Conservation (phyloP, 768 basidiomycete species). For the Candolleomyces eurysporus region DNA sequence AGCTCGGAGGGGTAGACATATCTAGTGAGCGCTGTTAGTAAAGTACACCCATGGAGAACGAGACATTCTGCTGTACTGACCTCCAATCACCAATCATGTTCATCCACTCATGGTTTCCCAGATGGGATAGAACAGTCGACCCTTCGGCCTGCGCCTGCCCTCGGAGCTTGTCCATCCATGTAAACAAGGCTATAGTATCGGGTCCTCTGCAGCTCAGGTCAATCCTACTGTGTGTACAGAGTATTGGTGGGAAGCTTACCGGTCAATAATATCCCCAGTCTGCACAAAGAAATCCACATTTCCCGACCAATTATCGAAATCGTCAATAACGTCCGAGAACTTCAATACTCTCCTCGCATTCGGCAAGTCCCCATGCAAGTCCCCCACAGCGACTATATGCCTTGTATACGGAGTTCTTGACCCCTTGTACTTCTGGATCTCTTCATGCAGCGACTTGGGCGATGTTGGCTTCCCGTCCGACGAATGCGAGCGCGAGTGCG, state of each 20-base stretch:
- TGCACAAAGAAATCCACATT: slow-evolving; percentile 86
- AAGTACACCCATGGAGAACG: neutral
- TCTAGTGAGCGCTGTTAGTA: slow-evolving; percentile 37
- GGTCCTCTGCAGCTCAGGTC: slow-evolving; percentile 56
- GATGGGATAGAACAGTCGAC: slow-evolving; percentile 69
- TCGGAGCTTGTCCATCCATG: slow-evolving; percentile 81
- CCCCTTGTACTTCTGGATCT: slow-evolving; percentile 2
- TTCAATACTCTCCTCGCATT: slow-evolving; percentile 80
- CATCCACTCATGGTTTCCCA: slow-evolving; percentile 99
- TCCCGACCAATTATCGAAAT: slow-evolving; percentile 76
- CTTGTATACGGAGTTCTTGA: slow-evolving; percentile 35
- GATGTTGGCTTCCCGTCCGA: neutral
- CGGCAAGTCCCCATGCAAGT: slow-evolving; percentile 84
- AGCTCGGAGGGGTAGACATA: slow-evolving; percentile 85
- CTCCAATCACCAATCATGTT: slow-evolving; percentile 65
- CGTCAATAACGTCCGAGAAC: slow-evolving; percentile 76
- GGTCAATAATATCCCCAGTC: slow-evolving; percentile 93
- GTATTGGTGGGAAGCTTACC: slow-evolving; percentile 42
- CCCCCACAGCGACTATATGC: slow-evolving; percentile 86
- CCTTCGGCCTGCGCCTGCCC: slow-evolving; percentile 67
- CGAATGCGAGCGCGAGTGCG: neutral
- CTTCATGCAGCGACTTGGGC: neutral
- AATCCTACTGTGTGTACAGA: neutral
- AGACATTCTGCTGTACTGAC: slow-evolving; percentile 1
- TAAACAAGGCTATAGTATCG: slow-evolving; percentile 84